Evolutionary conservation across 306 rosid genomes (phyloP).

Genomic region (Elaeagnus macrophylla): DNA sequence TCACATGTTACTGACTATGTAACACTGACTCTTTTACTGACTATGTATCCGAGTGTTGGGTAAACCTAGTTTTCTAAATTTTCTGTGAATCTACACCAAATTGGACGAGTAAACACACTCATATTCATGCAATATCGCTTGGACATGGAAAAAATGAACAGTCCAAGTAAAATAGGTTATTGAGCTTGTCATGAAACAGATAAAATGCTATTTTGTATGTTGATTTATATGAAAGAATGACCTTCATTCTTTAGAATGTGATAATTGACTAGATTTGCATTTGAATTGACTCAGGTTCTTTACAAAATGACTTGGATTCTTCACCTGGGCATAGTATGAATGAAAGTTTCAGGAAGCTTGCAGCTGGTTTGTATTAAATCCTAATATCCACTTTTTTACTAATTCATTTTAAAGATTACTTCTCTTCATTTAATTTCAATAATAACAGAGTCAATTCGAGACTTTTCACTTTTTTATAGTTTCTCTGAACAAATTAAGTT

Average conservation of each 20-base stretch:
- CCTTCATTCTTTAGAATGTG: background rate
- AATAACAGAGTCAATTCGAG: background rate
- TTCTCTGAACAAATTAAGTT: background rate
- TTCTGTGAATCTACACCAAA: no score
- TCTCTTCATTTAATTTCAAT: background rate
- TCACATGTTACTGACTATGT: no score
- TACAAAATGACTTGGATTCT: conserved; percentile 27
- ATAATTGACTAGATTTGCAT: background rate
- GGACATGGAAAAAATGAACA: no score
- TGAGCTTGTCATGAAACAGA: no score
- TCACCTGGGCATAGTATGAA: conserved; percentile 28
- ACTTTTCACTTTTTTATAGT: background rate
- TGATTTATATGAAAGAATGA: background rate
- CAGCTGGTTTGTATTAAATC: conserved; percentile 25
- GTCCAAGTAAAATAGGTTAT: no score
- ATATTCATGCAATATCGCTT: no score
- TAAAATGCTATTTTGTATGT: background rate
- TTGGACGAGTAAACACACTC: no score
- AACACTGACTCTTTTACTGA: no score
- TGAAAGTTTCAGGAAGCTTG: conserved; percentile 38
- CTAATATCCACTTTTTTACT: background rate
- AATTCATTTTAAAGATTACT: background rate
- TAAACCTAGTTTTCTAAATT: no score
- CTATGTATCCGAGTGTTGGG: no score
- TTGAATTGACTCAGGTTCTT: conserved; percentile 16